These are phyloP conservation scores for Pichia sp. DNA, from an alignment of 1,139 yeast species.

Conservation along the genomic window DNA sequence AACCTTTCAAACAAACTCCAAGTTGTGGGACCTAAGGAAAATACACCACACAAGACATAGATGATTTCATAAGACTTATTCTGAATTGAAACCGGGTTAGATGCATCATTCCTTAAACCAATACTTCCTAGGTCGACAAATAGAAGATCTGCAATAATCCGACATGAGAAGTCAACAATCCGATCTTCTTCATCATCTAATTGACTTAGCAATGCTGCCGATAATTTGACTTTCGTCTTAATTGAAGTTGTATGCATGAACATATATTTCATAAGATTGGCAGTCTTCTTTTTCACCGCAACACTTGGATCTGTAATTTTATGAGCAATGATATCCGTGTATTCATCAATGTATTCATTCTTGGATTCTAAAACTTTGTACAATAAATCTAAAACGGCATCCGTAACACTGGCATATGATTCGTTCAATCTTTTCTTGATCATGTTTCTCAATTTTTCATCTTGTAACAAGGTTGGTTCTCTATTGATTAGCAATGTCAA, in stretches of 20 bases:
- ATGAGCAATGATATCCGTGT: conserved; percentile 49
- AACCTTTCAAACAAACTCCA: conserved; percentile 44
- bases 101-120: background rate
- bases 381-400: conserved; percentile 70
- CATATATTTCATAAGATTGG: conserved; percentile 51
- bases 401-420: conserved; percentile 68
- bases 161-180: conserved; percentile 46
- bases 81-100: conserved; percentile 3
- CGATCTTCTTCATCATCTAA: conserved; percentile 70
- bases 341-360: conserved; percentile 46
- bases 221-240: conserved; percentile 42
- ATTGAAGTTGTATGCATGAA: conserved; percentile 37
- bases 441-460: conserved; percentile 50
- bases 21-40: conserved; percentile 35
- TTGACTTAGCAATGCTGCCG: conserved; percentile 50
- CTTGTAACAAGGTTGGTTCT: conserved; percentile 49
- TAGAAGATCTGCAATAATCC: conserved; percentile 45
- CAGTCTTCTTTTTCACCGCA: conserved; percentile 61
- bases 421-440: conserved; percentile 55
- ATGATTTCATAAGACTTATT: conserved; percentile 24
- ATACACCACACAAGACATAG: conserved; percentile 40
- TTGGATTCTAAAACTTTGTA: conserved; percentile 47
- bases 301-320: conserved; percentile 59
- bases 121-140: conserved; percentile 33
- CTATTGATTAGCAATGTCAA: conserved; percentile 49